Percentiles rank a stretch among this genome's conserved stretches.
Conservation (phyloP, 176 grass and related monocot species). For the Oryza longistaminata region DNA sequence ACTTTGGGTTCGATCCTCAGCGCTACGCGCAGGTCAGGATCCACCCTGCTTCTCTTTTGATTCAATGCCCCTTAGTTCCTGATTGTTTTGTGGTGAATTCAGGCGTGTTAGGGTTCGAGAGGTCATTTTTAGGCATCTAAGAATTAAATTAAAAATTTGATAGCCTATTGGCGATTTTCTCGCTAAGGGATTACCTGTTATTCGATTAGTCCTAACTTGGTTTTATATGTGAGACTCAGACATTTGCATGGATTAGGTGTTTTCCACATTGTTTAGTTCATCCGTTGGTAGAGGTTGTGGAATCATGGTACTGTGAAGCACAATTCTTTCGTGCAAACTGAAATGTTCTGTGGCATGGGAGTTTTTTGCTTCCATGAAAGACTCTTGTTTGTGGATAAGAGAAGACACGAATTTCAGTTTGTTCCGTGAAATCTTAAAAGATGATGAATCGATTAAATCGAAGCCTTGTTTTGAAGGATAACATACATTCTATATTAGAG, state of each 20-base stretch:
- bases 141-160: background rate
- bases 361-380: background rate
- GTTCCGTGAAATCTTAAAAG: background rate
- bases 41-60: background rate
- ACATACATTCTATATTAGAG: background rate
- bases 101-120: background rate
- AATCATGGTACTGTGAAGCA: background rate
- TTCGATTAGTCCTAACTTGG: background rate
- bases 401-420: background rate
- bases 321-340: background rate
- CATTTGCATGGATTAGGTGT: background rate
- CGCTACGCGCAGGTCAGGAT: conserved; percentile 52
- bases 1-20: conserved; percentile 55
- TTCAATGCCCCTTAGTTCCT: background rate
- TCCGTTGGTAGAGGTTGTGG: background rate
- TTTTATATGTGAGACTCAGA: background rate
- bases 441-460: background rate
- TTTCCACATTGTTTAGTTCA: background rate
- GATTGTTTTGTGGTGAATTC: background rate
- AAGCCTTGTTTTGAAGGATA: background rate
- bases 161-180: background rate
- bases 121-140: background rate
- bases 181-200: background rate
- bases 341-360: background rate
- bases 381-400: background rate